Conservation (phyloP, 495 filamentous ascomycete species). For the Tuber brumale region DNA sequence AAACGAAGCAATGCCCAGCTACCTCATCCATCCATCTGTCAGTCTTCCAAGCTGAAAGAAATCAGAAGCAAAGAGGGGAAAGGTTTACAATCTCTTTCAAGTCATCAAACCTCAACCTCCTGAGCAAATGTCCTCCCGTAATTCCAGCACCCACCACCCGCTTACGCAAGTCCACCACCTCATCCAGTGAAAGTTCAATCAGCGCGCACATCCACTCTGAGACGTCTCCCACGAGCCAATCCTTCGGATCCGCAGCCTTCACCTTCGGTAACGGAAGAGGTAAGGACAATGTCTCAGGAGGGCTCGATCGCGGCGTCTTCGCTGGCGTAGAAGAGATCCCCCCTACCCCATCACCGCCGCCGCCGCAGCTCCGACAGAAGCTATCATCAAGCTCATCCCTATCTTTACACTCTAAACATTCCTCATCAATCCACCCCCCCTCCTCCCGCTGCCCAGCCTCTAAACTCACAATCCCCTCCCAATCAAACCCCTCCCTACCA, state of each 20-base stretch:
- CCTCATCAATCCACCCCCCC: constrained; percentile 6
- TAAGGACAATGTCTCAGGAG: not conserved
- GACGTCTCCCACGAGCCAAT: not conserved
- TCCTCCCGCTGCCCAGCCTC: not conserved
- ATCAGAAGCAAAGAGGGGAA: not conserved
- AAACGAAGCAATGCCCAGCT: constrained; percentile 13
- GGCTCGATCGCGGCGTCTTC: not conserved
- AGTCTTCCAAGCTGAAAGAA: not conserved
- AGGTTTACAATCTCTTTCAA: not conserved
- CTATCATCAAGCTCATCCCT: constrained; percentile 29
- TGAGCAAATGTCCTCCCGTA: not conserved
- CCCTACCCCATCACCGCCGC: not conserved
- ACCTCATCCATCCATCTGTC: not conserved
- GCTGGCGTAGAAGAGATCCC: not conserved
- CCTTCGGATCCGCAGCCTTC: not conserved
- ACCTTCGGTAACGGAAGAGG: not conserved
- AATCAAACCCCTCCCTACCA: constrained; percentile 5
- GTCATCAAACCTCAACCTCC: not conserved
- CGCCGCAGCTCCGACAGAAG: constrained; percentile 14
- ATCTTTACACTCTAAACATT: constrained; percentile 20
- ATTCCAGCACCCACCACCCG: not conserved
- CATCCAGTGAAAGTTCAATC: not conserved
- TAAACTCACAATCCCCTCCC: constrained; percentile 8
- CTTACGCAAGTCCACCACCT: not conserved
- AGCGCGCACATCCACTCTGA: not conserved